Evolutionary conservation across 2,329 filamentous ascomycete genomes (phyloP), one percentile per base, ranked within the genome.

Genomic region (Fusarium devonianum): DNA sequence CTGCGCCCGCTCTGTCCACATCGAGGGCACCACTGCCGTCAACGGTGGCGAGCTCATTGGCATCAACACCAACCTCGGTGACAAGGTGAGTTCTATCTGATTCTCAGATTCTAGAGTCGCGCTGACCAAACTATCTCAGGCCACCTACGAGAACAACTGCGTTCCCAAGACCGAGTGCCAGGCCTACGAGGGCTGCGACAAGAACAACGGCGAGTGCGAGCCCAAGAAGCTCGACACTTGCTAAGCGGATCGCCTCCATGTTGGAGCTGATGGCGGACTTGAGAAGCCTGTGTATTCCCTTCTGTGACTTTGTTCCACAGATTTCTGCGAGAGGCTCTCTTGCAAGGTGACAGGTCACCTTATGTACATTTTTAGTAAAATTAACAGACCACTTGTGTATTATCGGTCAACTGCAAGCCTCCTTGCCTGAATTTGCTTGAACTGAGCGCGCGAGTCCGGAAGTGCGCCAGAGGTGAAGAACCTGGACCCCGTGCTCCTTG

Each of bases 1-100:
- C 41, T 69, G 71, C 60, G 69, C 69, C 34, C 71, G 76, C 12
- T 75, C 74, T 49, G 71, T 78, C 29, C 69, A 75, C 53, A 69
- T 78, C 23, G 72, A 75, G 63, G 72, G 72, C 19, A 59, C 68
- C 23, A 70, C 70, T 9, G 73, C 71, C 9, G 61, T 64, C 25
- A 57, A 69, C 21, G 74, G 73, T 13, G 72, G 71, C 21, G 67
- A 72, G 56, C 67, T 76, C n/a, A 71, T 68, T 23, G 74, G 73
- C 36, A 75, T 73, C 58, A 73, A 73, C 65, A 55, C 67, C 55
- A 73, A 74, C 67, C 58, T 69, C 23, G 69, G 67, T 17, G 67
- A 68, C 42, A 60, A 49, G 49, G 60, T 63, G 30, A 6, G 49
- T 43, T 4, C 13, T 6, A 10, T 10, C 14, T 5, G 4, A 9